These are phyloP conservation scores for Aspergillus flavus DNA, from an alignment of 2,329 filamentous ascomycete species.

Conservation along the genomic window DNA sequence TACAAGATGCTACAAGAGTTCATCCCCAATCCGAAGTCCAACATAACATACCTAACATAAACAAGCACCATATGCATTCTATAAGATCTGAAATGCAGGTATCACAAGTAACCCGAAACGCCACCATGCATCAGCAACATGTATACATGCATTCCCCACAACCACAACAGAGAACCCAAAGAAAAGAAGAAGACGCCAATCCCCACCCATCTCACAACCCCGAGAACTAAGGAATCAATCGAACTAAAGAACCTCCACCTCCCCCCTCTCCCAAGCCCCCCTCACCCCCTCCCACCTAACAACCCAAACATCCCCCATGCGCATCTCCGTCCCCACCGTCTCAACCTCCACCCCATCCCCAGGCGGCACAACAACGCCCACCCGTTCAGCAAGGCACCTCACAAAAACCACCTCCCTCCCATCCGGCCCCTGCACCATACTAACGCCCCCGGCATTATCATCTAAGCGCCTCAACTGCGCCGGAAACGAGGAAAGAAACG, in stretches of 20 bases:
- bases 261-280: slow-evolving; percentile 45
- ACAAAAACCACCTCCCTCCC: slow-evolving; percentile 82
- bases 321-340: slow-evolving; percentile 41
- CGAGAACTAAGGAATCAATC: no score
- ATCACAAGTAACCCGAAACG: slow-evolving; percentile 9
- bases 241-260: slow-evolving; percentile 46
- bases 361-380: slow-evolving; percentile 43
- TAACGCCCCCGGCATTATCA: slow-evolving; percentile 84
- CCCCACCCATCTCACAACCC: background rate
- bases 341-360: slow-evolving; percentile 33
- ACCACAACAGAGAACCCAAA: background rate
- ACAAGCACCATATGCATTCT: background rate
- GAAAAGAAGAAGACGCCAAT: background rate
- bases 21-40: background rate
- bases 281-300: slow-evolving; percentile 76
- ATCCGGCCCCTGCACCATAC: slow-evolving; percentile 90
- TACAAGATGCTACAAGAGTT: background rate
- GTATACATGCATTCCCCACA: background rate
- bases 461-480: slow-evolving; percentile 78
- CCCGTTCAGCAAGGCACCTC: slow-evolving; percentile 55
- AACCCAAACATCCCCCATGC: slow-evolving; percentile 67
- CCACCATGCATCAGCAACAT: background rate
- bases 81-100: background rate
- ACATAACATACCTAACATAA: background rate
- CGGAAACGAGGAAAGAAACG: slow-evolving; percentile 84